phyloP scores from a whole-genome alignment of 805 yeast species.

The Candida nonsorbophila region DNA sequence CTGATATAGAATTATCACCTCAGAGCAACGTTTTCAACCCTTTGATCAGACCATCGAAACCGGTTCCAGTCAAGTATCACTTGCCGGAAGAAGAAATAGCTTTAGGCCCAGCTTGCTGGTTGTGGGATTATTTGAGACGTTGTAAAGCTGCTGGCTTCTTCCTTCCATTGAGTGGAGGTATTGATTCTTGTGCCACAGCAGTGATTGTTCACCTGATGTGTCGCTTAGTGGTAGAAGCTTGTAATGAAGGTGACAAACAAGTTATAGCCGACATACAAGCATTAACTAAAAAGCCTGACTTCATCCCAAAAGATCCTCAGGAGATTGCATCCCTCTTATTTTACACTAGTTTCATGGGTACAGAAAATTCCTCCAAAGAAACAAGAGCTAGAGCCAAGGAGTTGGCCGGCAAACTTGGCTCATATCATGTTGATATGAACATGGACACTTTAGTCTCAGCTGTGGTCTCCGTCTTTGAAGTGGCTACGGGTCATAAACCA shows the following conservation, averaged over 20 bases:
- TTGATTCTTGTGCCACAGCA: constrained; percentile 97
- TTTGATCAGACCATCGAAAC: constrained; percentile 50
- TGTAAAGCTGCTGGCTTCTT: constrained; percentile 89
- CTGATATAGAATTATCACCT: constrained; percentile 65
- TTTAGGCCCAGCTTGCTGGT: constrained; percentile 98
- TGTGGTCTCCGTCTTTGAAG: constrained; percentile 70
- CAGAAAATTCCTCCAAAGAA: constrained; percentile 83
- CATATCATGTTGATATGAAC: constrained; percentile 86
- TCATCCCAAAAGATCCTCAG: constrained; percentile 68
- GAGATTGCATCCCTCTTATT: constrained; percentile 74
- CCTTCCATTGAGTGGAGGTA: constrained; percentile 93
- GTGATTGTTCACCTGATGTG: constrained; percentile 95
- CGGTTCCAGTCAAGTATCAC: constrained; percentile 55
- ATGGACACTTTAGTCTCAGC: constrained; percentile 83
- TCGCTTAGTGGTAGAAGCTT: constrained; percentile 69
- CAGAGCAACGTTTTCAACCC: constrained; percentile 56
- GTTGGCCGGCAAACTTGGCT: constrained; percentile 70
- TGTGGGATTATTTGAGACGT: constrained; percentile 96
- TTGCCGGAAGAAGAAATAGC: constrained; percentile 95
- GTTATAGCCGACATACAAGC: constrained; percentile 73
- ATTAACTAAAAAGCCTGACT: constrained; percentile 54
- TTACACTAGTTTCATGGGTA: constrained; percentile 94
- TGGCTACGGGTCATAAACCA: constrained; percentile 88
- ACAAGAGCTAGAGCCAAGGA: constrained; percentile 80
- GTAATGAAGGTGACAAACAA: constrained; percentile 59